Conservation (phyloP, 768 basidiomycete species). For the Termitomyces sp. region DNA sequence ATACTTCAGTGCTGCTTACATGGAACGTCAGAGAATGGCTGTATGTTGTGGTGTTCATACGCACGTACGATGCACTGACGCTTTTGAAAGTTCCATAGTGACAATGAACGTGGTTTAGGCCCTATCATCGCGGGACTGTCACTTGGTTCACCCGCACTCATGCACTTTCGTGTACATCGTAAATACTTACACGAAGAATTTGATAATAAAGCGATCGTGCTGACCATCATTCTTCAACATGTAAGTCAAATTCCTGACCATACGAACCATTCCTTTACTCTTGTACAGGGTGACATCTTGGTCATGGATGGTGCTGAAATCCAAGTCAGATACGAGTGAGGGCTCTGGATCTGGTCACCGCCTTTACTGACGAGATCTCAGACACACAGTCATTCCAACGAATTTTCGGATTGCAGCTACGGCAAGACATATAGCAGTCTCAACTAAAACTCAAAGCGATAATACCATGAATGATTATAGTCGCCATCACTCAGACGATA, state of each 20-base stretch:
- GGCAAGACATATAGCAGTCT: constrained; percentile 55
- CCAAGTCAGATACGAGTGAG: constrained; percentile 70
- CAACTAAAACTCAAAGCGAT: not conserved
- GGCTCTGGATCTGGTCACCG: not conserved
- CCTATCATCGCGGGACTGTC: constrained; percentile 72
- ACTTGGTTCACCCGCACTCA: constrained; percentile 69
- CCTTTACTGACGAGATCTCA: constrained; percentile 20
- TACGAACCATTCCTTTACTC: not conserved
- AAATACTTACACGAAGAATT: constrained; percentile 25
- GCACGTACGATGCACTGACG: not conserved
- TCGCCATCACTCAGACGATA: not conserved
- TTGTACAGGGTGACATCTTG: constrained; percentile 62
- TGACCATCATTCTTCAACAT: constrained; percentile 63
- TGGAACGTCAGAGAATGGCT: constrained; percentile 83
- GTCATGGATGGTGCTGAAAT: constrained; percentile 72
- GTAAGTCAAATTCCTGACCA: constrained; percentile 31
- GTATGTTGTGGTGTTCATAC: constrained; percentile 31
- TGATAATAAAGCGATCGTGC: constrained; percentile 28
- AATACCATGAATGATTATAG: not conserved
- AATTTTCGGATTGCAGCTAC: constrained; percentile 81
- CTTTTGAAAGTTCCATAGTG: constrained; percentile 67
- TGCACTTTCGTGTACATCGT: constrained; percentile 65
- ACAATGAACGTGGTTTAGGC: constrained; percentile 69
- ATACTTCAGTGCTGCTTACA: constrained; percentile 61
- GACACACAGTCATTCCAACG: constrained; percentile 70